Conservation (phyloP, 345 rosid genomes). For the Ceriops tagal region DNA sequence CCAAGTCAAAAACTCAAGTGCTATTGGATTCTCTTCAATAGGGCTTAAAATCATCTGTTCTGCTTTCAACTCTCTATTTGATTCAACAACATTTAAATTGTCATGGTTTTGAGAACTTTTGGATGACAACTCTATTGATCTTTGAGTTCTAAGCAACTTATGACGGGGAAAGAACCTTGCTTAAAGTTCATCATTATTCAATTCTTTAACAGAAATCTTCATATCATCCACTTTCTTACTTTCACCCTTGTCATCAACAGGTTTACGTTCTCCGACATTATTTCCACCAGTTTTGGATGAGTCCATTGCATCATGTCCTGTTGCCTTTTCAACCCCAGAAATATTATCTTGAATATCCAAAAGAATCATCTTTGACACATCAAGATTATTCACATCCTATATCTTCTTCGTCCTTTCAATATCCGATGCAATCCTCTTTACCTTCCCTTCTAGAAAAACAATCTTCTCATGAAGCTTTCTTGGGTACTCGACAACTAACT, state of each 20-base stretch:
- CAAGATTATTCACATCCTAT: slow-evolving; percentile 77
- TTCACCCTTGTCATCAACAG: slow-evolving; percentile 25
- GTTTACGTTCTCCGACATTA: slow-evolving; percentile 23
- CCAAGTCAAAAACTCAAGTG: slow-evolving; percentile 59
- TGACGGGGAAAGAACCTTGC: slow-evolving; percentile 96
- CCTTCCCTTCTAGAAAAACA: slow-evolving; percentile 90
- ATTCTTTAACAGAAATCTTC: slow-evolving; percentile 48
- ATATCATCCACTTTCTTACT: slow-evolving; percentile 23
- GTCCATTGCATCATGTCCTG: slow-evolving; percentile 45
- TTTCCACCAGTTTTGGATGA: slow-evolving; percentile 28
- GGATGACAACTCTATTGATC: slow-evolving; percentile 33
- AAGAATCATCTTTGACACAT: slow-evolving; percentile 62
- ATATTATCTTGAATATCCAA: slow-evolving; percentile 87
- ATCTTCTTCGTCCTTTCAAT: slow-evolving; percentile 89
- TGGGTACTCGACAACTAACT: slow-evolving; percentile 35
- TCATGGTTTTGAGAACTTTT: slow-evolving; percentile 28
- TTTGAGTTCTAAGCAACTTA: slow-evolving; percentile 64
- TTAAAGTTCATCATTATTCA: slow-evolving; percentile 68
- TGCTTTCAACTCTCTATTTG: slow-evolving; percentile 23
- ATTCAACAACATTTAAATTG: slow-evolving; percentile 19
- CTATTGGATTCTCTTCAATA: slow-evolving; percentile 50
- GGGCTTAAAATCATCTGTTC: slow-evolving; percentile 42
- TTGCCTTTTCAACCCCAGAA: slow-evolving; percentile 76
- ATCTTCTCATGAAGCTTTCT: slow-evolving; percentile 90
- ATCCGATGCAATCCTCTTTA: slow-evolving; percentile 86